phyloP scores from a whole-genome alignment of 768 basidiomycete species.

The Lanmaoa rubissima region DNA sequence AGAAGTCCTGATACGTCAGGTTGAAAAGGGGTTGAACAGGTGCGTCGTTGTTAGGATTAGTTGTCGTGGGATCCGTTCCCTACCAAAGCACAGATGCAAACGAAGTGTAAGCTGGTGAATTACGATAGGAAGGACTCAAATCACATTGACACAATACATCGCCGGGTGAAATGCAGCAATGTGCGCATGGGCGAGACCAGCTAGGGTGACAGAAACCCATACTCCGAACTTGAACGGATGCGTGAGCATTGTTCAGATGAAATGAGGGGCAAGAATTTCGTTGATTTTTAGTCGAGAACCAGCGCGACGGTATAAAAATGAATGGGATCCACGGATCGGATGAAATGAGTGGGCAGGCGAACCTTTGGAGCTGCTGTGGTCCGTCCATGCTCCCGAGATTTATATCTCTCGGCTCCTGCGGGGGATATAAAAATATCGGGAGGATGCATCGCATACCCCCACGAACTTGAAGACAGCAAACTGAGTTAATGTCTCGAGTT shows the following conservation, averaged over 20 bases:
- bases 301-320: conserved; percentile 1
- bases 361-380: background rate
- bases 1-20: background rate
- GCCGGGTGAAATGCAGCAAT: background rate
- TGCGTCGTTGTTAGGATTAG: background rate
- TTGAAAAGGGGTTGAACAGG: background rate
- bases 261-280: background rate
- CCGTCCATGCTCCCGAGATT: background rate
- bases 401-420: conserved; percentile 3
- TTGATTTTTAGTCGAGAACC: conserved; percentile 2
- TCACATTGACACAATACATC: conserved; percentile 15
- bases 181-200: conserved; percentile 12
- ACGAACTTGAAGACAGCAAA: background rate
- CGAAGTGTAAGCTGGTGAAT: background rate
- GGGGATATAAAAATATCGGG: too few species aligned
- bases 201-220: conserved; percentile 13
- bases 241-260: background rate
- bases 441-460: background rate
- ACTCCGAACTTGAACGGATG: background rate
- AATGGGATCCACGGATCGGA: background rate
- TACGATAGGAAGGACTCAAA: background rate
- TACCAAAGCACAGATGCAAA: background rate
- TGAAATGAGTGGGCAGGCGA: background rate
- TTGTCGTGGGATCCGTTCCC: background rate
- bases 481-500: background rate